A percentile compares a stretch with the other conserved stretches of the same genome.
Evolutionary conservation across 139 green algal species (phyloP).

Genomic region (Spirogloea muscicola): DNA sequence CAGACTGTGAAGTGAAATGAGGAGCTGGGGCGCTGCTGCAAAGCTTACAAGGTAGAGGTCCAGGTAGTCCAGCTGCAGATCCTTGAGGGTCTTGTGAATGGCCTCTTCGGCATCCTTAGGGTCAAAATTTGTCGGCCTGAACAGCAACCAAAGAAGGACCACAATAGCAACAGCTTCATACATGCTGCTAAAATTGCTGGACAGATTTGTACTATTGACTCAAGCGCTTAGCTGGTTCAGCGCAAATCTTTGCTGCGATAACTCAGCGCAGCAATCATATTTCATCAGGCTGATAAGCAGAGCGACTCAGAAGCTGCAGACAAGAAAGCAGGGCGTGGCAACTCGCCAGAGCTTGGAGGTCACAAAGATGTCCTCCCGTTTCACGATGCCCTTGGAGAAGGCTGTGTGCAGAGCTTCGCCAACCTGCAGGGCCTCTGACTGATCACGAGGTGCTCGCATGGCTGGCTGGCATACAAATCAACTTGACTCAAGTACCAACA

Average conservation of each 20-base stretch:
- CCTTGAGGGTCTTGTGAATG: constrained; percentile 1
- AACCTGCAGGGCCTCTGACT: no score
- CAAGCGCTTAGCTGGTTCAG: neutral
- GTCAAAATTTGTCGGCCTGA: neutral
- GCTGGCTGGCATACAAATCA: no score
- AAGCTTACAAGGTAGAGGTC: constrained; percentile 55
- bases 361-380: constrained; percentile 52
- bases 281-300: no score
- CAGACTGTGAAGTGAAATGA: no score
- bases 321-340: no score
- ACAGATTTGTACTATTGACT: no score
- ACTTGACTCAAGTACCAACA: no score
- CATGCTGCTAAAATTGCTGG: neutral
- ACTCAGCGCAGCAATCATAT: no score
- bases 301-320: no score
- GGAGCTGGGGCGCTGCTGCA: constrained; percentile 21
- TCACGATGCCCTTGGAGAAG: constrained; percentile 9
- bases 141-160: neutral
- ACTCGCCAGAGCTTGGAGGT: constrained; percentile 45
- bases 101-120: constrained; percentile 2
- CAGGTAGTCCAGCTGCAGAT: constrained; percentile 44
- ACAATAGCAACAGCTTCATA: neutral
- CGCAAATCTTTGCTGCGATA: neutral
- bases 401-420: constrained; percentile 37
- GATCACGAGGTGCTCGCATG: no score